These are phyloP conservation scores for Cyathus striatus DNA, from an alignment of 768 basidiomycete species.

Conservation along the genomic window DNA sequence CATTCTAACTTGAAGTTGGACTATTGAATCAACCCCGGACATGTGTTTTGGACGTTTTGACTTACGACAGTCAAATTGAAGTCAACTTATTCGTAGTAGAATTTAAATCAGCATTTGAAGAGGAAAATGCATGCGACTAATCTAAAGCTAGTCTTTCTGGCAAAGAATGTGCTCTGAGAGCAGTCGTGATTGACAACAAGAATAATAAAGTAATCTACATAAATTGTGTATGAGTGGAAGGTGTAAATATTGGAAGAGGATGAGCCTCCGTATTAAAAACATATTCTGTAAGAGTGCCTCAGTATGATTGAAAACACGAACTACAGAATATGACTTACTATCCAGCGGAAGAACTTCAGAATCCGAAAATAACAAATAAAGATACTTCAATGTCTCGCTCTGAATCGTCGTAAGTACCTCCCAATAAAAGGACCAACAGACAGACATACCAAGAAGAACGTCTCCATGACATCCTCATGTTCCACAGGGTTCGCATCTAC, in stretches of 20 bases:
- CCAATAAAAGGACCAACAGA: neutral
- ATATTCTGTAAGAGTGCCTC: conserved; percentile 42
- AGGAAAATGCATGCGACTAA: too few relatives aligned
- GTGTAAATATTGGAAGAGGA: conserved; percentile 61
- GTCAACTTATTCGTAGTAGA: too few relatives aligned
- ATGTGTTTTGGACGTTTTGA: too few relatives aligned
- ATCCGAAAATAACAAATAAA: conserved; percentile 84
- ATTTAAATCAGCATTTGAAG: too few relatives aligned
- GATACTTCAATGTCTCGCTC: conserved; percentile 90
- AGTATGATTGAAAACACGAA: neutral
- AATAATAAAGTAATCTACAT: too few relatives aligned
- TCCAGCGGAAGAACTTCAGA: conserved; percentile 65
- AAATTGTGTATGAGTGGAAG: conserved; percentile 8
- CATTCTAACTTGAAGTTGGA: too few relatives aligned
- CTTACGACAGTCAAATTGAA: too few relatives aligned
- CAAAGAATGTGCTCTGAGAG: too few relatives aligned
- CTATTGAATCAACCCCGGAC: too few relatives aligned
- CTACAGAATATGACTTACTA: conserved; percentile 39
- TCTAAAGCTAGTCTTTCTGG: too few relatives aligned
- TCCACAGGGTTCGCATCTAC: conserved; percentile 71
- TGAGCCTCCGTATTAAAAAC: conserved; percentile 88
- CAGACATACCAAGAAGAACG: conserved; percentile 76
- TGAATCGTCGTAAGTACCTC: conserved; percentile 18
- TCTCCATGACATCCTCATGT: conserved; percentile 91
- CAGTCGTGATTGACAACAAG: too few relatives aligned